Conservation (phyloP, 106 monocot species). For the Dendrobium huoshanense region DNA sequence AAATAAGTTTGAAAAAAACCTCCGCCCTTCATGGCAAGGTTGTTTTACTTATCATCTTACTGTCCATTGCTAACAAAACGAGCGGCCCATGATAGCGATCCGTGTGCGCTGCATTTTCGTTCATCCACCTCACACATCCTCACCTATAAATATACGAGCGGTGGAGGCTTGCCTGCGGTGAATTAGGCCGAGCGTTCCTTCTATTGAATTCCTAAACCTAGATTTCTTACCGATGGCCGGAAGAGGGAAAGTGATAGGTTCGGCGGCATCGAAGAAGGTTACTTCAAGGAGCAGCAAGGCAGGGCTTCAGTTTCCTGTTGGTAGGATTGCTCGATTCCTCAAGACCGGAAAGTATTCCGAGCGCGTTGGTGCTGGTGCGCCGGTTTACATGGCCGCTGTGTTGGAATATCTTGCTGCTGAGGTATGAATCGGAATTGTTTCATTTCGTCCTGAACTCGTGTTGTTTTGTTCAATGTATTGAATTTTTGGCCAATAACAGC, state of each 20-base stretch:
- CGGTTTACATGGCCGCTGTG: constrained; percentile 49
- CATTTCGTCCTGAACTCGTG: background rate
- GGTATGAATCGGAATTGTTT: constrained; percentile 1
- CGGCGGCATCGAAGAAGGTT: constrained; percentile 30
- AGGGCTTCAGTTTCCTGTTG: constrained; percentile 58
- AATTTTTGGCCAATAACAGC: no score
- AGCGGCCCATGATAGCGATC: background rate
- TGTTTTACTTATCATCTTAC: background rate
- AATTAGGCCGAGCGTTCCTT: background rate
- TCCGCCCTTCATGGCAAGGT: background rate
- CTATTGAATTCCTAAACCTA: background rate
- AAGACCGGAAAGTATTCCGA: constrained; percentile 55
- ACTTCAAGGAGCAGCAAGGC: constrained; percentile 55
- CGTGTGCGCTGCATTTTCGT: background rate
- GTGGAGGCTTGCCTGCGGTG: background rate
- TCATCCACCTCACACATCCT: background rate
- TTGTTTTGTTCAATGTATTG: background rate
- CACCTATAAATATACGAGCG: background rate
- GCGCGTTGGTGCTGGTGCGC: constrained; percentile 38
- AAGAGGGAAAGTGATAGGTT: constrained; percentile 24
- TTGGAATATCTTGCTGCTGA: constrained; percentile 49
- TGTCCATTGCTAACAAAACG: background rate
- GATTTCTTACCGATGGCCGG: constrained; percentile 19
- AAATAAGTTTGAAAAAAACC: no score
- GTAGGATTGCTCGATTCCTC: constrained; percentile 43